A percentile compares a stretch with the other conserved stretches of the same genome.
phyloP scores from a whole-genome alignment of 1,284 basidiomycete species.

The Malassezia japonica region DNA sequence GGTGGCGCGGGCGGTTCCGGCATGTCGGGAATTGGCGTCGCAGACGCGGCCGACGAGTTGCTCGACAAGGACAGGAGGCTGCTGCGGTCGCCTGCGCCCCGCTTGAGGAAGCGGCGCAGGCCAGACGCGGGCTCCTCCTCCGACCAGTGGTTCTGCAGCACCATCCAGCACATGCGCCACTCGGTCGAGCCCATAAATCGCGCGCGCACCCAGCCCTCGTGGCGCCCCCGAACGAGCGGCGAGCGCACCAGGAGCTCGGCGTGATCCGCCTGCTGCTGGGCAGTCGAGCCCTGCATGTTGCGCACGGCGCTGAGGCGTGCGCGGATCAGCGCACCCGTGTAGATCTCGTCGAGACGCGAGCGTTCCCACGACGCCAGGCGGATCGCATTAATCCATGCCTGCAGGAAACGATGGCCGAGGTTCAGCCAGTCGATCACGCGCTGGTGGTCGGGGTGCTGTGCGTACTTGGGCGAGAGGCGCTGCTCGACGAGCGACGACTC shows the following conservation, averaged over 20 bases:
- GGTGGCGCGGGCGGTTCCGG: conserved; percentile 28
- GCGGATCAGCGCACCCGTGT: conserved; percentile 76
- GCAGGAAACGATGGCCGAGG: conserved; percentile 37
- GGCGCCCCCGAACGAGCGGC: conserved; percentile 55
- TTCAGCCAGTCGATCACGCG: conserved; percentile 41
- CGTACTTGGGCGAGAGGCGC: conserved; percentile 28
- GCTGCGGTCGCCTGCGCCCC: conserved; percentile 29
- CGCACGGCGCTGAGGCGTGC: conserved; percentile 50
- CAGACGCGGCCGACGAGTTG: background rate
- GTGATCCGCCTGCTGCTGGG: conserved; percentile 10
- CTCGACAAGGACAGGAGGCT: conserved; percentile 25
- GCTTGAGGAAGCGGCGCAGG: conserved; percentile 21
- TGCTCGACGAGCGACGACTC: conserved; percentile 30
- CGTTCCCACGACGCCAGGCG: conserved; percentile 91
- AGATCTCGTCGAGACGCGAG: conserved; percentile 87
- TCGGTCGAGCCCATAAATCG: conserved; percentile 88
- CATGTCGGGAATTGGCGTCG: conserved; percentile 16
- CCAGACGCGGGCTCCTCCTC: conserved; percentile 30
- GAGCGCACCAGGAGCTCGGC: conserved; percentile 18
- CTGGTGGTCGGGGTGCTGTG: conserved; percentile 30
- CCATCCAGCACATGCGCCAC: conserved; percentile 88
- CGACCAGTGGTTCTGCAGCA: conserved; percentile 52
- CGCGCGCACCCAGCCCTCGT: conserved; percentile 87
- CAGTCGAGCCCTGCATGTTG: conserved; percentile 8
- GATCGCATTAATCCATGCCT: conserved; percentile 73